Evolutionary conservation across 257 asterid species (phyloP), one percentile per base, ranked within the genome.

Genomic region (Petunia axillaris): DNA sequence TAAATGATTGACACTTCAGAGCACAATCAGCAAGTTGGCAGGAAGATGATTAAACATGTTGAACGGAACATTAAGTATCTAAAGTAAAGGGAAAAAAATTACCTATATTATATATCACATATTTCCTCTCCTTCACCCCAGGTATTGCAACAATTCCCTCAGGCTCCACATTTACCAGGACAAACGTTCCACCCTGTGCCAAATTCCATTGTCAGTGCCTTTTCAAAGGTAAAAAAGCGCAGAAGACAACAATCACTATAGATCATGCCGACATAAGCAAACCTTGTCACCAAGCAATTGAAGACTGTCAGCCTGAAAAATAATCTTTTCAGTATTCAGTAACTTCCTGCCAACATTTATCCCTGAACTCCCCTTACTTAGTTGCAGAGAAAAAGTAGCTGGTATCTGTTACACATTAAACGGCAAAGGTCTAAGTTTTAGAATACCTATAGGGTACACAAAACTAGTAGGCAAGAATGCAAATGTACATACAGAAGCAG

Each of bases 321-420:
- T 91, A 79, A 94, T 62, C 86, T 94, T 94, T 81, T 91, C 98
- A 2, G 98, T 94, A 75, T 94, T 93, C 44, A 94, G 91, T 89
- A 93, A 86, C 86, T 94, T 94, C 82, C 98, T 89, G 81, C 90
- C 94, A 38, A 10, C 83, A 82, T 85, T 87, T 48, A 81, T 65
- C 82, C 86, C 91, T 8, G 90, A 86, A 81, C 71, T 67, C 64
- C 84, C 97, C 81, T 80, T 89, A 81, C 79, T 77, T 67, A 94
- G 89, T 89, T 88, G 89, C 87, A 94, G 82, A 60, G 93, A 89
- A 86, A 94, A 94, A 77, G 90, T 86, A 65, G 97, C 82, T 54
- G 98, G 97, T 81, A 94, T 95, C 95, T 94, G 96, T 80, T 71
- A 77, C 77, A 82, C 77, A 81, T 68, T 79, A 38, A 71, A 80